A percentile compares a stretch with the other conserved stretches of the same genome.
phyloP scores from a whole-genome alignment of 2,329 filamentous ascomycete genomes.

The Aureobasidium subglaciale region DNA sequence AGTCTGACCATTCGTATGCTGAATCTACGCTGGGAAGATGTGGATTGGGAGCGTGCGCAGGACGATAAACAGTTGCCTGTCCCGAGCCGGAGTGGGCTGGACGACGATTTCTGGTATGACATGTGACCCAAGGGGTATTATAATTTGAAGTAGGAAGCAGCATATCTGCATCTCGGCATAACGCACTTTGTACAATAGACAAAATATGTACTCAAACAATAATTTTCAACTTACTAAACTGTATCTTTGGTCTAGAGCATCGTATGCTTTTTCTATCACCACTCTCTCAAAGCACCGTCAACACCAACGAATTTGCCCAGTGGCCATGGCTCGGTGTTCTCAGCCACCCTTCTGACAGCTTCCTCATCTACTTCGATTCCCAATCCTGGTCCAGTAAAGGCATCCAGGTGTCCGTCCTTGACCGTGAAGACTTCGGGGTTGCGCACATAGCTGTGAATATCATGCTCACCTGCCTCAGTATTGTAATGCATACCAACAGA shows the following conservation, averaged over 20 bases:
- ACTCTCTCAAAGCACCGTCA: slow-evolving; percentile 59
- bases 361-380: slow-evolving; percentile 50
- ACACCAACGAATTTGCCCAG: slow-evolving; percentile 59
- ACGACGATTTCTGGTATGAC: slow-evolving; percentile 92
- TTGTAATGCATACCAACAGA: slow-evolving; percentile 75
- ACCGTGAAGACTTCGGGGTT: slow-evolving; percentile 22
- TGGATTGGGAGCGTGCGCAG: slow-evolving; percentile 35
- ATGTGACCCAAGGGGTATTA: slow-evolving; percentile 26
- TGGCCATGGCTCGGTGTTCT: slow-evolving; percentile 56
- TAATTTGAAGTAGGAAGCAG: neutral
- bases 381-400: slow-evolving; percentile 20
- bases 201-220: too few relatives aligned
- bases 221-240: too few relatives aligned
- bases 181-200: neutral
- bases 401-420: slow-evolving; percentile 21
- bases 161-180: neutral
- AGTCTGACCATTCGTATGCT: slow-evolving; percentile 86
- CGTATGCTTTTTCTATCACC: slow-evolving; percentile 37
- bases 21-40: slow-evolving; percentile 83
- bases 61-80: slow-evolving; percentile 42
- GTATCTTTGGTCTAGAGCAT: too few relatives aligned
- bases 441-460: slow-evolving; percentile 38
- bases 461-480: slow-evolving; percentile 49
- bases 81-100: slow-evolving; percentile 74
- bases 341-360: slow-evolving; percentile 51